These are phyloP conservation scores for Margaritispora aquatica DNA, from an alignment of 495 filamentous ascomycete species.

Conservation along the genomic window DNA sequence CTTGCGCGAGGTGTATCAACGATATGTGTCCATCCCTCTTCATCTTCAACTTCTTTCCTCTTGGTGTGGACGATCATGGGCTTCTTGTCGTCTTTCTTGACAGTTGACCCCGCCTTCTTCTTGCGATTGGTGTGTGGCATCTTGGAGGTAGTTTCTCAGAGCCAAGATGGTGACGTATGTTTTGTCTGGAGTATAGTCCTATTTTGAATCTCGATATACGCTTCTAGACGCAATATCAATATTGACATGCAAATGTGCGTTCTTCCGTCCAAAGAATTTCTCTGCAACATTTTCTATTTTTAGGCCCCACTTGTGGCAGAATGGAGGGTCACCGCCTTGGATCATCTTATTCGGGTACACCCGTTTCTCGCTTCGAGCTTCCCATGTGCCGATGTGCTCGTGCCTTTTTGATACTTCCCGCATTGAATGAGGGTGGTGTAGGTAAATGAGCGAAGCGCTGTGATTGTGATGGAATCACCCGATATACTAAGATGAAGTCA, in stretches of 20 bases:
- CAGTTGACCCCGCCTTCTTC: constrained; percentile 21
- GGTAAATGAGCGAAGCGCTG: no score
- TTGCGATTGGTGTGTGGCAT: constrained; percentile 44
- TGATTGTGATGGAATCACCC: no score
- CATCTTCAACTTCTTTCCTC: constrained; percentile 39
- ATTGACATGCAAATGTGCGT: neutral
- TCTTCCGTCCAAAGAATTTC: neutral
- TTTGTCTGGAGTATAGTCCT: neutral
- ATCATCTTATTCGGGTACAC: no score
- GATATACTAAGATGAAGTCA: no score
- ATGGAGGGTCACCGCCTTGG: no score
- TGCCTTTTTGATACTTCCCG: no score
- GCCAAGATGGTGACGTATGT: neutral
- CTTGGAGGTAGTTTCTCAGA: neutral
- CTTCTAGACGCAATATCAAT: neutral
- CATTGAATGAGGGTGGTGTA: no score
- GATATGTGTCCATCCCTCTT: constrained; percentile 53
- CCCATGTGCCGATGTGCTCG: no score
- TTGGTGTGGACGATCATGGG: constrained; percentile 29
- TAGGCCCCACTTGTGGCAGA: no score
- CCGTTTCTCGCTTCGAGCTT: no score
- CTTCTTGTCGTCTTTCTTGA: neutral
- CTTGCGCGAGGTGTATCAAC: constrained; percentile 18
- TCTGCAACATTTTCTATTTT: neutral
- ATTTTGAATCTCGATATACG: neutral